Evolutionary conservation across 2,329 filamentous ascomycete species (phyloP).

Genomic region (Diaporthe ilicicola): DNA sequence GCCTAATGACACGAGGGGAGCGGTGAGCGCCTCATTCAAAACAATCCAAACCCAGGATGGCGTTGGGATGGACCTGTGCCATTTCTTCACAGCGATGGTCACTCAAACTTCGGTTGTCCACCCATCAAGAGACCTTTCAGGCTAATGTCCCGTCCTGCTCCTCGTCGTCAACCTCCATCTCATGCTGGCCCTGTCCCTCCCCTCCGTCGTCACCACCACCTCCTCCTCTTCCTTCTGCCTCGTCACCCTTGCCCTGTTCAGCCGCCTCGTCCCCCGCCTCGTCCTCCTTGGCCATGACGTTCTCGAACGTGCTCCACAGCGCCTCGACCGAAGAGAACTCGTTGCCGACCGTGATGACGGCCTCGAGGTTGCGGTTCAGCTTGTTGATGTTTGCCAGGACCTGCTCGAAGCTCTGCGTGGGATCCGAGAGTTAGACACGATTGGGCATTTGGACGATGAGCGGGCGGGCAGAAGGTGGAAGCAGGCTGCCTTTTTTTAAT

Average conservation of each 20-base stretch:
- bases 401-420: slow-evolving; percentile 77
- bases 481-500: slow-evolving; percentile 51
- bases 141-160: background rate
- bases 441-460: background rate
- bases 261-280: slow-evolving; percentile 43
- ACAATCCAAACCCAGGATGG: background rate
- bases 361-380: slow-evolving; percentile 89
- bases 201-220: background rate
- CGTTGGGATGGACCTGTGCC: background rate
- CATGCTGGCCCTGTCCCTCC: background rate
- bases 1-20: background rate
- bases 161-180: background rate
- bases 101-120: background rate
- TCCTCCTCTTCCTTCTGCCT: background rate
- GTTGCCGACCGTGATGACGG: slow-evolving; percentile 92
- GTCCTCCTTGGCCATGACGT: slow-evolving; percentile 83
- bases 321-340: slow-evolving; percentile 98
- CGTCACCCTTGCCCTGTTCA: slow-evolving; percentile 33
- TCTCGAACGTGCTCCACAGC: slow-evolving; percentile 96
- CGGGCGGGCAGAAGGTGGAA: no score
- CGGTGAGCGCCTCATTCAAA: slow-evolving; percentile 11
- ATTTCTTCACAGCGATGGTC: background rate
- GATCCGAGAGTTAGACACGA: background rate
- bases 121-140: background rate
- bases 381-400: slow-evolving; percentile 97